Evolutionary conservation across 139 green algal species (phyloP).

Genomic region (Diplosphaera chodatii): DNA sequence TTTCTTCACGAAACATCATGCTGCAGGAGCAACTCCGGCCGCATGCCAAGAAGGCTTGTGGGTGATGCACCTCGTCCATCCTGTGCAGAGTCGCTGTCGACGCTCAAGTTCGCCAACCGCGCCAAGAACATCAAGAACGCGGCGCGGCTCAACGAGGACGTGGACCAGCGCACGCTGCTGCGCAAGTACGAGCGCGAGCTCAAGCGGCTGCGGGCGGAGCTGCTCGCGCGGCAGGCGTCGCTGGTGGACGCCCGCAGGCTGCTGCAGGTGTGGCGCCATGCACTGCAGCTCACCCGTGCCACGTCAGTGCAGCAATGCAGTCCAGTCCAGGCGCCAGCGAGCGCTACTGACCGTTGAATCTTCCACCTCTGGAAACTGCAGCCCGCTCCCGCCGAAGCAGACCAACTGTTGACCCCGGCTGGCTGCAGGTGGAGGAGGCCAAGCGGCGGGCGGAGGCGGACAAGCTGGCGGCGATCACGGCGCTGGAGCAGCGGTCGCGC

Average conservation of each 20-base stretch:
- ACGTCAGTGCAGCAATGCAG: no score
- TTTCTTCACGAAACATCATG: no score
- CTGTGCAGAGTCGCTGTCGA: constrained; percentile 63
- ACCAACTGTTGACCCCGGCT: no score
- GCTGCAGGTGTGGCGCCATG: constrained; percentile 77
- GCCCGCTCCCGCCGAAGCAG: no score
- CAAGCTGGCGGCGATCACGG: constrained; percentile 91
- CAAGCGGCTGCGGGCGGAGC: constrained; percentile 73
- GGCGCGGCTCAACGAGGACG: constrained; percentile 90
- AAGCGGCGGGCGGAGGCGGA: constrained; percentile 85
- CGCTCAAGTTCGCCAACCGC: constrained; percentile 91
- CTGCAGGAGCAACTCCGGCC: no score
- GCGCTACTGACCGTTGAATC: no score
- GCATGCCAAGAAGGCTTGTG: no score
- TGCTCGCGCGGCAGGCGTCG: constrained; percentile 68
- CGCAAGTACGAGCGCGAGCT: constrained; percentile 93
- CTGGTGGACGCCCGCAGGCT: constrained; percentile 89
- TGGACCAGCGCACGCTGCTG: constrained; percentile 90
- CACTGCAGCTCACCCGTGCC: no score
- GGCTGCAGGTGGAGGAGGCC: constrained; percentile 85
- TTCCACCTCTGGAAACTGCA: no score
- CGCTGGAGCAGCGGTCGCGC: constrained; percentile 69
- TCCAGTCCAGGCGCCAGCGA: no score
- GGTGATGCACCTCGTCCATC: no score
- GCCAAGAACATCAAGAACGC: constrained; percentile 94